A percentile compares a stretch with the other conserved stretches of the same genome.
These are phyloP conservation scores for Chalciporus sphaerocephalus DNA, from an alignment of 768 basidiomycete genomes.

Conservation along the genomic window DNA sequence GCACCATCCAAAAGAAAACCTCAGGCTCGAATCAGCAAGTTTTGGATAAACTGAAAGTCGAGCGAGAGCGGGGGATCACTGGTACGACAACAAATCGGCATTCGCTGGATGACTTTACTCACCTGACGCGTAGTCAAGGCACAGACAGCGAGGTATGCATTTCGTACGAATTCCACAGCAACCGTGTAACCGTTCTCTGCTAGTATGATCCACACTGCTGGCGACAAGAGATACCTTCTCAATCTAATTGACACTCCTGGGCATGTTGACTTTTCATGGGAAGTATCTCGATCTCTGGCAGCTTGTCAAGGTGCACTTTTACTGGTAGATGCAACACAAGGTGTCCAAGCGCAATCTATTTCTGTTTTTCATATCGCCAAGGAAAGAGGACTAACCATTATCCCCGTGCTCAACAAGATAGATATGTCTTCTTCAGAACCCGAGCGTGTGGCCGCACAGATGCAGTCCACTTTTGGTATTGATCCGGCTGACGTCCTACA, in stretches of 20 bases:
- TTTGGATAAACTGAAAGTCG: conserved; percentile 92
- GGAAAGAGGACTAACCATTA: conserved; percentile 75
- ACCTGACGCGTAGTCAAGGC: conserved; percentile 67
- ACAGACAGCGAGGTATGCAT: conserved; percentile 79
- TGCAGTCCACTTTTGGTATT: conserved; percentile 78
- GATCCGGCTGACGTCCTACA: conserved; percentile 67
- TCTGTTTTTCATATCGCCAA: conserved; percentile 88
- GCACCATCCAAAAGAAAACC: conserved; percentile 69
- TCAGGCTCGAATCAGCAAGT: conserved; percentile 77
- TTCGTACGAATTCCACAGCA: neutral
- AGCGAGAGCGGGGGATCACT: conserved; percentile 94
- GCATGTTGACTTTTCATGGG: conserved; percentile 98
- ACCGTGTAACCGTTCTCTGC: conserved; percentile 7
- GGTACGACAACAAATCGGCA: conserved; percentile 40
- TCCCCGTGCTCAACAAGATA: conserved; percentile 96
- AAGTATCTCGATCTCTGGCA: conserved; percentile 87
- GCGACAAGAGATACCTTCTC: conserved; percentile 62
- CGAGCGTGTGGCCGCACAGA: conserved; percentile 72
- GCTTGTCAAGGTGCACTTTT: conserved; percentile 88
- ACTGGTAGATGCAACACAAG: conserved; percentile 95
- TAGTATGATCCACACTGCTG: conserved; percentile 73
- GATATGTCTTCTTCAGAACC: conserved; percentile 90
- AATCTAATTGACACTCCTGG: conserved; percentile 98
- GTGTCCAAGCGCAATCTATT: conserved; percentile 95
- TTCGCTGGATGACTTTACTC: neutral